Conservation (phyloP, 169 alveolate genomes). For the Plasmodium knowlesi region DNA sequence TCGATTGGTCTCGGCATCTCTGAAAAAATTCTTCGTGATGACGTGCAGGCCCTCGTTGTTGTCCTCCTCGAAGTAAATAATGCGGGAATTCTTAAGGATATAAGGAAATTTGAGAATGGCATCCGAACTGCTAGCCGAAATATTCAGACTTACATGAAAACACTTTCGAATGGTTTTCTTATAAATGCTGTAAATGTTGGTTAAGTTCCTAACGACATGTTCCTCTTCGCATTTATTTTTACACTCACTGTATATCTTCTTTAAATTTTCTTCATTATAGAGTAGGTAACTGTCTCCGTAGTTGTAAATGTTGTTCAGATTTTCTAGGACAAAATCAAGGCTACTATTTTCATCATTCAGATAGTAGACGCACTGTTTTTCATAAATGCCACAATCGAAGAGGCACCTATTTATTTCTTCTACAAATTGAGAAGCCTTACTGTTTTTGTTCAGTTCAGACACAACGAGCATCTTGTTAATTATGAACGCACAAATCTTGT, state of each 20-base stretch:
- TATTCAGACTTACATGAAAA: conserved; percentile 60
- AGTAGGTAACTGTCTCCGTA: conserved; percentile 56
- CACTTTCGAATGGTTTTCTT: conserved; percentile 43
- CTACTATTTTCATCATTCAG: conserved; percentile 55
- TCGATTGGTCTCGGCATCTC: neutral
- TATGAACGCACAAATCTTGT: conserved; percentile 52
- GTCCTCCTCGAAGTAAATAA: conserved; percentile 66
- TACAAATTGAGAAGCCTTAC: conserved; percentile 28
- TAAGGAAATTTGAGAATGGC: conserved; percentile 37
- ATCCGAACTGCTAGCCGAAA: conserved; percentile 10
- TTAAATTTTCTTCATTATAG: conserved; percentile 53
- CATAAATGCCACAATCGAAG: conserved; percentile 68
- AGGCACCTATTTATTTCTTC: conserved; percentile 64
- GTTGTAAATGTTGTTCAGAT: conserved; percentile 59
- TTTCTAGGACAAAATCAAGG: conserved; percentile 33
- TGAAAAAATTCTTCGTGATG: conserved; percentile 39
- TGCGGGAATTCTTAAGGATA: conserved; percentile 38
- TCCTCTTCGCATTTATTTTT: conserved; percentile 69
- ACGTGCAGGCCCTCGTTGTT: conserved; percentile 55
- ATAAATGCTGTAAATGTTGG: conserved; percentile 54
- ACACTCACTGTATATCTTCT: conserved; percentile 65
- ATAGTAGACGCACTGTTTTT: conserved; percentile 56
- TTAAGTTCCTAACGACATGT: conserved; percentile 35
- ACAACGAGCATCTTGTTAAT: conserved; percentile 40
- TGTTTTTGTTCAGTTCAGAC: conserved; percentile 56